Evolutionary conservation across 1,139 yeast genomes (phyloP), one percentile per base, ranked within the genome.

Genomic region (Pichia sp.): DNA sequence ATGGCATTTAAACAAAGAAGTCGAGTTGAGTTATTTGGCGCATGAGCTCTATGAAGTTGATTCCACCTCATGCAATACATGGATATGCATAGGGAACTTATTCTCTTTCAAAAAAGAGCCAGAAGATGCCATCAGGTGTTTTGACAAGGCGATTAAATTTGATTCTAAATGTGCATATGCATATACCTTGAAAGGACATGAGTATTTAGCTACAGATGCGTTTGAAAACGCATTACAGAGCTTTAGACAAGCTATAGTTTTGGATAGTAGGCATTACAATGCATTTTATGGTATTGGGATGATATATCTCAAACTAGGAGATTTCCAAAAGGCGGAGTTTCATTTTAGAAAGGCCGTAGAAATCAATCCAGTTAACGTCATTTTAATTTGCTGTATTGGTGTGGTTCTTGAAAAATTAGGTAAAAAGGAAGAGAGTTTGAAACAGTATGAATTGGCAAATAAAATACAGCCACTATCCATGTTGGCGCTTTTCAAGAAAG

Each of bases 271-370:
- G 48, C 97, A 88, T 61, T 92, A 90, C 63, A 92, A 92, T 64
- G 97, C 98, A 0, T 79, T 92, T 58, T 94, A 92, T 58, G 98
- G 98, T 27, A 76, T 94, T 48, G 98, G 98, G 6, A 88, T 88
- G 95, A 95, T 90, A 37, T 85, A 84, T 61, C 74, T 88, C 61
- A 85, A 88, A 56, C 67, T 88, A 44, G 97, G 97, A 3, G 90
- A 87, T 56, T 80, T 80, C 56, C 79, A 75, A 39, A 79, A 81
- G 57, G 96, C 98, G 0, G 92, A 88, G 56, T 76, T 80, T 51
- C 95, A 88, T 63, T 88, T 92, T 67, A 70, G 87, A 43, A 85
- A 84, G 56, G 98, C 98, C 0, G 78, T 86, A 26, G 77, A 83
- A 37, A 86, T 92, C 45, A 92, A 92, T 58, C 97, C 97, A 1